Base-by-base conservation (phyloP, 768 basidiomycete genomes). In the Suillus alpinus region DNA sequence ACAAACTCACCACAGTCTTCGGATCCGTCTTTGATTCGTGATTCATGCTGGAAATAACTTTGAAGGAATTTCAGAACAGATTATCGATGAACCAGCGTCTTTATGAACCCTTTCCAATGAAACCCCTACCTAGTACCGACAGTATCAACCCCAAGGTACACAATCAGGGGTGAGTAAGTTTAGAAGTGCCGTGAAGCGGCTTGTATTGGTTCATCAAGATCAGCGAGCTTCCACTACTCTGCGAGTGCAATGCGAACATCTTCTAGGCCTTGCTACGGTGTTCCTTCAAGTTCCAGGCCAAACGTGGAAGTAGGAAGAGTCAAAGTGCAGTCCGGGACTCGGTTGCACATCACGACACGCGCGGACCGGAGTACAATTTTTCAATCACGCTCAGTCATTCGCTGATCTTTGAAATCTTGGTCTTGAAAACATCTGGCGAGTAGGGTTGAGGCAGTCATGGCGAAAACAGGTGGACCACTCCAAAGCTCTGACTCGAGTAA, bases 361-460 rank as follows among this genome's bases (percentile, higher is more conserved):
- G 26, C 37, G 36, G 36, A 55, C 37, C 53, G 53, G 53, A 55
- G 53, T 55, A 36, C 14, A 36, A 55, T 55, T 55, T 52, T 26
- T 18, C 26, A 37, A 37, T 53, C 37, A 55, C 53, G 16, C 37
- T 55, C 36, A 37, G 14, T 26, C 36, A 26, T 39, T 55, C 26
- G 26, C 53, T 39, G 53, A 29, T 26, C 36, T 55, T 55, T 10
- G 23, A 37, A 53, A 55, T 37, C 47, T 55, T 37, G 53, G 26
- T 39, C 23, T 18, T 29, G 36, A 18, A 34, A 34, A 34, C 20
- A 18, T 58, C 18, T 26, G 16, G 13, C 16, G 31, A n/a, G 10
- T 56, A 14, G 9, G n/a, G 23, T 59, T 56, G 18, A 37, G 36
- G 59, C 61, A 63, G 62, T 72, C 68, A 67, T 61, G 65, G 57